Base-by-base conservation (phyloP, 352 stramenopile genomes). In the Globisporangium paroecandrum region DNA sequence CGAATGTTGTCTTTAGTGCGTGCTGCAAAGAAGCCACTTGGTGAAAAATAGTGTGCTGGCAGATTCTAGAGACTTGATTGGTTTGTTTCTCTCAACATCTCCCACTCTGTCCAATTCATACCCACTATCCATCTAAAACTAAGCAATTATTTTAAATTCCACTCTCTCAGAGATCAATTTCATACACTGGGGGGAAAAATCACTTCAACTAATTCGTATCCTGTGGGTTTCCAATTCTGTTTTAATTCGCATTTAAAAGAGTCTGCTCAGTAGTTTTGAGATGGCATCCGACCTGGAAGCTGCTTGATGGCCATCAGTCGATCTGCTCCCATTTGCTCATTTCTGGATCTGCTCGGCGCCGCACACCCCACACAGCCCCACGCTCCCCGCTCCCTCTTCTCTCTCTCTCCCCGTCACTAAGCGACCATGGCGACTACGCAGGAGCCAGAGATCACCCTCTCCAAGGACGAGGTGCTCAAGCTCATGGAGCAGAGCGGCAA, bases 401-500 rank as follows among this genome's bases (percentile, higher is more conserved):
- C 29, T 32, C 29, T 32, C 29, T 32, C 29, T 32, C 29, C 1
- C 29, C 29, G 29, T 32, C 29, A 32, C 0, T 32, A 32, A 32
- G 29, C 29, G 29, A 32, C 29, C 29, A 32, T 87, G 78, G 66
- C 38, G 41, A 58, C 53, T n/a, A 49, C 27, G 20, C 25, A 67
- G 29, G 24, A 24, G 13, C 12, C 38, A 3, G 78, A 82, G 27
- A 73, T 68, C 20, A 70, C 73, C 57, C 80, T 82, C 69, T 78
- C 69, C 57, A 85, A 82, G 60, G 71, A 80, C 53, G 65, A 87
- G 65, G 77, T 82, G 68, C 55, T 85, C 65, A 61, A 82, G 70
- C 78, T 83, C 46, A 76, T 82, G 63, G 73, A 84, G 64, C 69
- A 86, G 47, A 66, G 71, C 12, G 81, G 81, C 54, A 89, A 89